Base-by-base conservation (phyloP, 257 asterid species). In the Thymus mandschuricus region DNA sequence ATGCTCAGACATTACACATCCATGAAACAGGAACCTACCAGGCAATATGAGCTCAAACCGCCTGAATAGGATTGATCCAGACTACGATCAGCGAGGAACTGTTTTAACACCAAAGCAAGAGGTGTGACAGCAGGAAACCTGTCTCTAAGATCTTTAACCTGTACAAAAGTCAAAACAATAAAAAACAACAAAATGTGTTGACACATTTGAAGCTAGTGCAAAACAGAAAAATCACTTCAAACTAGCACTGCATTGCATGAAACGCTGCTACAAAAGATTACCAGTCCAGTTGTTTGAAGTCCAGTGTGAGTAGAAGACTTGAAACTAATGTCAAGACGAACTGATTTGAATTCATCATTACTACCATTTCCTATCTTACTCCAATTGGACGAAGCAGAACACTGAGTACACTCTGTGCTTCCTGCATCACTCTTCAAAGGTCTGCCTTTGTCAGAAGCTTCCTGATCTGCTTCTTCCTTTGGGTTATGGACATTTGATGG, bases 31-130 rank as follows among this genome's bases (percentile, higher is more conserved):
- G 76, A 68, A 82, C 91, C 89, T 79, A 95, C 99, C 82, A 95
- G 88, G 75, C 96, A 95, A 79, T 95, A 89, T 34, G 99, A 92
- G 83, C 96, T 95, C 73, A 95, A 87, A 76, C 99, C 99, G 66
- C 99, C 99, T 27, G 99, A 95, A 79, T 95, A 95, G 63, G 99
- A 92, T 76, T 92, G 99, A 82, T 92, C 97, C 83, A 95, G 81
- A 77, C 95, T 84, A 76, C 99, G 99, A 75, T 95, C 99, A 6
- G 99, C 98, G 87, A 95, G 78, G 85, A 95, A 95, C 86, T 91
- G 97, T 83, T 95, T 95, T 63, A 95, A 86, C 76, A 92, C 97
- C 84, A 92, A 81, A 49, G 93, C 88, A 71, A 95, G 98, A 78
- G 98, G 99, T 73, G 83, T 87, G 40, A 92, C 85, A 70, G 99